Evolutionary conservation across 2,329 filamentous ascomycete genomes (phyloP).

Genomic region (Xylaria arbuscula): DNA sequence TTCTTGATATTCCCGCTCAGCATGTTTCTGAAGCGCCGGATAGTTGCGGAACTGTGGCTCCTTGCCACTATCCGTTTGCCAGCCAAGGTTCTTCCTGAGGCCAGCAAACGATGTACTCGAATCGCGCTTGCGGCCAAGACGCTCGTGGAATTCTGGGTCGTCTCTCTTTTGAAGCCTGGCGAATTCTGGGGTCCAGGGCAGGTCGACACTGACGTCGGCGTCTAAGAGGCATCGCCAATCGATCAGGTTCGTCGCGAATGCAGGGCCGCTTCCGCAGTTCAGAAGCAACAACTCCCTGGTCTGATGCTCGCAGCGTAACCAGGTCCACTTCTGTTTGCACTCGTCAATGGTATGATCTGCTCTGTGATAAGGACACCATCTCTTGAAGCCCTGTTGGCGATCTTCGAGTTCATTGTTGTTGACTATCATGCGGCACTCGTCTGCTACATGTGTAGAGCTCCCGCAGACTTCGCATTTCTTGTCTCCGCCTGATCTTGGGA

Average conservation of each 20-base stretch:
- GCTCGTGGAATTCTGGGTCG: neutral
- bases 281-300: neutral
- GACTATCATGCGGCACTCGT: neutral
- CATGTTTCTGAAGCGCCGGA: neutral
- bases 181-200: conserved; percentile 16
- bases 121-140: neutral
- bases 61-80: neutral
- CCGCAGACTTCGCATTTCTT: neutral
- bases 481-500: neutral
- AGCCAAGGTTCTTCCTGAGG: neutral
- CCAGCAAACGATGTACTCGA: neutral
- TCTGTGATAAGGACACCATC: neutral
- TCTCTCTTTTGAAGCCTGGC: neutral
- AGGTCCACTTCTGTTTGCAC: conserved; percentile 1
- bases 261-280: neutral
- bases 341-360: conserved; percentile 8
- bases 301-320: neutral
- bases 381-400: neutral
- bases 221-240: conserved; percentile 14
- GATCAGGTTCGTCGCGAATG: conserved; percentile 16
- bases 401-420: neutral
- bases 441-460: neutral
- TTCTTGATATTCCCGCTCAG: neutral
- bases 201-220: too few species aligned
- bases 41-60: neutral